Percentiles rank a stretch among this genome's conserved stretches.
phyloP scores from a whole-genome alignment of 495 filamentous ascomycete species.

The Aspergillus baeticus region DNA sequence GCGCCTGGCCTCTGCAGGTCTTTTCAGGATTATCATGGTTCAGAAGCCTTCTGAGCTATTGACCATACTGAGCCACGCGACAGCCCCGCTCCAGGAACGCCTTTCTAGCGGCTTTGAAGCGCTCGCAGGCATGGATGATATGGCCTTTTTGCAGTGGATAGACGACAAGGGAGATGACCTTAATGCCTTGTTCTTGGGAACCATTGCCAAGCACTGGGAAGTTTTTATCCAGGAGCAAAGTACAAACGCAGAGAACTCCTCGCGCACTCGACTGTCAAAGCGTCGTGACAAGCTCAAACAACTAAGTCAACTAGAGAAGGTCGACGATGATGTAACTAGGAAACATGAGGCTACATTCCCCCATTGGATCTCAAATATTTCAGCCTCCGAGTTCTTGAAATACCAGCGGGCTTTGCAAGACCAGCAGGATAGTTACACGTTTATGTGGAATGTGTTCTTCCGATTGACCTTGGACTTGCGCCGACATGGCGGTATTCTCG shows the following conservation, averaged over 20 bases:
- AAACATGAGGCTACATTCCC: slow-evolving; percentile 80
- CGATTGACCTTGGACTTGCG: slow-evolving; percentile 71
- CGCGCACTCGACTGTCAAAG: slow-evolving; percentile 63
- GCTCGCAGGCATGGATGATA: slow-evolving; percentile 81
- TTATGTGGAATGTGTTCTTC: slow-evolving; percentile 68
- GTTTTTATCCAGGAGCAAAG: slow-evolving; percentile 81
- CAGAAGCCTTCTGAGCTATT: slow-evolving; percentile 88
- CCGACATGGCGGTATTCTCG: slow-evolving; percentile 76
- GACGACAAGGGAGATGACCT: slow-evolving; percentile 80
- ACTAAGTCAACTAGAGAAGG: slow-evolving; percentile 68
- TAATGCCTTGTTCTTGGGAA: slow-evolving; percentile 74
- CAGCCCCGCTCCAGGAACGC: slow-evolving; percentile 64
- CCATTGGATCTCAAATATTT: slow-evolving; percentile 93
- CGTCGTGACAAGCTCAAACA: slow-evolving; percentile 78
- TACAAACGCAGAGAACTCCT: slow-evolving; percentile 66
- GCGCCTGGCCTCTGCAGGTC: slow-evolving; percentile 73
- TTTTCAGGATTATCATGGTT: slow-evolving; percentile 88
- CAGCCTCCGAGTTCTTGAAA: slow-evolving; percentile 86
- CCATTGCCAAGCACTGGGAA: slow-evolving; percentile 79
- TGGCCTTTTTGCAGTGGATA: slow-evolving; percentile 82
- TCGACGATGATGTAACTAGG: slow-evolving; percentile 66
- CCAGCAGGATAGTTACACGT: slow-evolving; percentile 80
- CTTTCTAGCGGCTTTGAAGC: slow-evolving; percentile 79
- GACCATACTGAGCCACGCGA: slow-evolving; percentile 65
- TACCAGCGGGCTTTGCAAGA: slow-evolving; percentile 86